Percentiles rank a stretch among this genome's conserved stretches.
These are phyloP conservation scores for Mariannaea sp. DNA, from an alignment of 2,329 filamentous ascomycete genomes.

Conservation along the genomic window DNA sequence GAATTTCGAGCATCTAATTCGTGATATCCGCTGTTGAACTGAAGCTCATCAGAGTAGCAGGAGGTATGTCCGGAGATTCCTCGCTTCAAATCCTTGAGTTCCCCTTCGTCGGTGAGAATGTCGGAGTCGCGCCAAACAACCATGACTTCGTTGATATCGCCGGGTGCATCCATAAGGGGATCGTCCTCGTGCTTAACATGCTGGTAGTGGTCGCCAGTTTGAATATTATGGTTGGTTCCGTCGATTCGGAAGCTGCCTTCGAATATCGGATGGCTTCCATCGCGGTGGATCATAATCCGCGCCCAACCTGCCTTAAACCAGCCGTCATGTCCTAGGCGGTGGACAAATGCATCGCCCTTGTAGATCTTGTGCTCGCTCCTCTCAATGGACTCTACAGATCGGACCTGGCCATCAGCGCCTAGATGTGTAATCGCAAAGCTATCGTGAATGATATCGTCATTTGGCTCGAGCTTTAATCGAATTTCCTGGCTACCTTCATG, in stretches of 20 bases:
- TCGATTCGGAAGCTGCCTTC: conserved; percentile 86
- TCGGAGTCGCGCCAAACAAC: conserved; percentile 92
- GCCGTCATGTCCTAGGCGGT: conserved; percentile 60
- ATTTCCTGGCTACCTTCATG: conserved; percentile 70
- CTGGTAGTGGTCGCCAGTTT: conserved; percentile 74
- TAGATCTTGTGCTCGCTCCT: conserved; percentile 80
- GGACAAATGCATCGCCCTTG: conserved; percentile 77
- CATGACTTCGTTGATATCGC: conserved; percentile 74
- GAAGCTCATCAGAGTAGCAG: conserved; percentile 76
- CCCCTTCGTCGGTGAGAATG: conserved; percentile 53
- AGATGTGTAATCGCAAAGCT: conserved; percentile 76
- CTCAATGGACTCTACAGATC: conserved; percentile 69
- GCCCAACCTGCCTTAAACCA: conserved; percentile 90
- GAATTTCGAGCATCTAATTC: conserved; percentile 65
- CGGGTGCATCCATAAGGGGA: conserved; percentile 60
- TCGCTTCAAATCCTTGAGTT: conserved; percentile 69
- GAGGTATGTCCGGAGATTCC: conserved; percentile 49
- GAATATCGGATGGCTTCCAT: conserved; percentile 81
- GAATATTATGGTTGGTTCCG: conserved; percentile 85
- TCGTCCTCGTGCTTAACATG: conserved; percentile 74
- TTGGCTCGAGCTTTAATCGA: conserved; percentile 83
- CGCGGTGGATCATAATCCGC: conserved; percentile 74
- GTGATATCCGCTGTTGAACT: conserved; percentile 73
- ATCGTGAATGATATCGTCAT: conserved; percentile 83
- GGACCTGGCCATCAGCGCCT: conserved; percentile 70